Conservation (phyloP, 352 stramenopile genomes). For the Phytopythium litorale region DNA sequence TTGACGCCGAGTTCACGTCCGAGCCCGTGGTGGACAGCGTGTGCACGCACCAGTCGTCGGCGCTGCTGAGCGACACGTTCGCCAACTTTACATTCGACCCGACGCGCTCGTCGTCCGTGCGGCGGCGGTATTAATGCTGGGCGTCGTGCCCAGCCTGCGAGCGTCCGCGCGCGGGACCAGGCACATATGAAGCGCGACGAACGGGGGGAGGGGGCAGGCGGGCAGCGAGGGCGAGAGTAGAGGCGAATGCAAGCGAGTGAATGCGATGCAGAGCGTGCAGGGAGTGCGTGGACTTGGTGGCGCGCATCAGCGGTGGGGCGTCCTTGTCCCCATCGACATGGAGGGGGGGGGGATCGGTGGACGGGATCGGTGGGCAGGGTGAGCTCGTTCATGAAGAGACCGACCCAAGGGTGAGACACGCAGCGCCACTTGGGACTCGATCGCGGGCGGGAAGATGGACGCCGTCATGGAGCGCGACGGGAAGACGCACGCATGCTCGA, state of each 20-base stretch:
- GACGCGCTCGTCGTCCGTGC: conserved; percentile 49
- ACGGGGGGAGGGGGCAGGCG: background rate
- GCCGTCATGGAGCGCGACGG: too few species aligned
- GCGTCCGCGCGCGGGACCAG: too few species aligned
- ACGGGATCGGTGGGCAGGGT: too few species aligned
- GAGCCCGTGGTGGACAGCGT: conserved; percentile 75
- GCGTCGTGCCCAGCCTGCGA: background rate
- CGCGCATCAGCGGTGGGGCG: too few species aligned
- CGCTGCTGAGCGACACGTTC: conserved; percentile 56
- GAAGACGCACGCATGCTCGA: background rate
- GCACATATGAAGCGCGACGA: background rate
- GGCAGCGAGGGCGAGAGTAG: background rate
- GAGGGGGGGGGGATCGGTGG: too few species aligned
- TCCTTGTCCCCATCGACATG: too few species aligned
- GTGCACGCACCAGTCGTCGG: conserved; percentile 54
- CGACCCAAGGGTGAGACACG: background rate
- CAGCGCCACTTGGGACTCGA: background rate
- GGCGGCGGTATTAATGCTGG: conserved; percentile 7
- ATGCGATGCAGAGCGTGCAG: too few species aligned
- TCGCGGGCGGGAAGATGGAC: background rate
- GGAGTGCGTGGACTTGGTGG: too few species aligned
- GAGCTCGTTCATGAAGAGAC: background rate
- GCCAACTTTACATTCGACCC: conserved; percentile 77
- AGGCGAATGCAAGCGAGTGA: background rate
- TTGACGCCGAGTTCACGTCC: conserved; percentile 71